Percentiles rank a stretch among this genome's conserved stretches.
Evolutionary conservation across 2,329 filamentous ascomycete genomes (phyloP).

Genomic region (Taxawa tesnikishii): DNA sequence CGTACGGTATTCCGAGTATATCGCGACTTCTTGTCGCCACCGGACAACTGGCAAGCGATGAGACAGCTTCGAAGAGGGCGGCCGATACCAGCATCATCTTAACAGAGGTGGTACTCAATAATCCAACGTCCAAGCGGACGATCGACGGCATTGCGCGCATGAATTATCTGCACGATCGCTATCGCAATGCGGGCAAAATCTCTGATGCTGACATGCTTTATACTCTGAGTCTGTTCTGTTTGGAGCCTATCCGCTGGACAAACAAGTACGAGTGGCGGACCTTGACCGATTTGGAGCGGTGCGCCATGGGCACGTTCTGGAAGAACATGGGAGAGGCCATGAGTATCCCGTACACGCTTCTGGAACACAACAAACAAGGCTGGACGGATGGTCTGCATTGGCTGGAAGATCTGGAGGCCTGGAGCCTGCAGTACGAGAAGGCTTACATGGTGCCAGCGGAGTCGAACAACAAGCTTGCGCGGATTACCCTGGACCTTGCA

Average conservation of each 20-base stretch:
- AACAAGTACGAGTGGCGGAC: constrained; percentile 57
- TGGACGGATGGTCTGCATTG: constrained; percentile 41
- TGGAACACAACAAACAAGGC: constrained; percentile 28
- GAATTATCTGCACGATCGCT: constrained; percentile 50
- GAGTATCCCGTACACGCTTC: constrained; percentile 40
- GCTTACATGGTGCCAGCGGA: constrained; percentile 39
- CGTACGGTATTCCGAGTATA: constrained; percentile 10
- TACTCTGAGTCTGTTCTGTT: constrained; percentile 52
- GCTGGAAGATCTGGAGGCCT: constrained; percentile 37
- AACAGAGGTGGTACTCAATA: constrained; percentile 33
- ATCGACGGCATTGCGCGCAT: constrained; percentile 44
- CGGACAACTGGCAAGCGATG: constrained; percentile 1
- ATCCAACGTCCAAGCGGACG: constrained; percentile 30
- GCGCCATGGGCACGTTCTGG: constrained; percentile 55
- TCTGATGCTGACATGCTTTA: constrained; percentile 52
- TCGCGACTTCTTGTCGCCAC: constrained; percentile 6
- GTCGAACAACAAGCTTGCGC: constrained; percentile 31
- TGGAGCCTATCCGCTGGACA: constrained; percentile 54
- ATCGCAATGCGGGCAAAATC: constrained; percentile 47
- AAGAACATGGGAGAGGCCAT: constrained; percentile 61
- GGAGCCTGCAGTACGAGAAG: constrained; percentile 47
- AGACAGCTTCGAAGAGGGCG: constrained; percentile 36
- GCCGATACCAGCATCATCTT: constrained; percentile 40
- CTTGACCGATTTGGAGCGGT: constrained; percentile 54
- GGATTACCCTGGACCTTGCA: constrained; percentile 49